Evolutionary conservation across 441 rosid genomes (phyloP).

Genomic region (Oxalis stricta): DNA sequence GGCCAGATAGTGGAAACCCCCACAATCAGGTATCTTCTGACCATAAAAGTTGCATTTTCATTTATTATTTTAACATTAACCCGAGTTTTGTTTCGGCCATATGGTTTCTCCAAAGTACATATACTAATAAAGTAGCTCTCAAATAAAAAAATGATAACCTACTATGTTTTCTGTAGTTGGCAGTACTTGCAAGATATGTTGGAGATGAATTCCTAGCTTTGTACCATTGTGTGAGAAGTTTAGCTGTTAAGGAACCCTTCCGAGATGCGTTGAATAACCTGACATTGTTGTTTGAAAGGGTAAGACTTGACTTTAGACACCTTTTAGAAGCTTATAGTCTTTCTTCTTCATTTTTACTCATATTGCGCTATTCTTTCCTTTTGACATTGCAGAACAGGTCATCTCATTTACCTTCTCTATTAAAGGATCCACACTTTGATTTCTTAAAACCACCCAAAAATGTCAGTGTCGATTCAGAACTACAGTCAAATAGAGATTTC

Average conservation of each 20-base stretch:
- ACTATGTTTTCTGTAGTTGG: conserved; percentile 38
- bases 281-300: conserved; percentile 61
- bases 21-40: conserved; percentile 66
- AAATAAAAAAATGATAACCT: too few species aligned
- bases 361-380: conserved; percentile 11
- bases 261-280: conserved; percentile 87
- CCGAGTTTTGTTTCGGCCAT: too few species aligned
- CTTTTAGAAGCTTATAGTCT: neutral
- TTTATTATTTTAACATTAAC: too few species aligned
- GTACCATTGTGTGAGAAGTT: conserved; percentile 85
- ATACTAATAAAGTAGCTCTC: too few species aligned
- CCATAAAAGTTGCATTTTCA: too few species aligned
- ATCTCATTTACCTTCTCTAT: conserved; percentile 25
- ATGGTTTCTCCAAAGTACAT: too few species aligned
- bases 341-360: neutral
- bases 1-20: conserved; percentile 87
- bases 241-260: conserved; percentile 87
- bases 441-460: conserved; percentile 43
- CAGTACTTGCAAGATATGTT: conserved; percentile 75
- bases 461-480: conserved; percentile 5
- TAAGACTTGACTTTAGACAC: conserved; percentile 15
- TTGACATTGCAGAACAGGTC: conserved; percentile 61
- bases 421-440: conserved; percentile 33
- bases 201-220: conserved; percentile 84
- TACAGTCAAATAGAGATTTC: conserved; percentile 13